These are phyloP conservation scores for Curvularia sp. DNA, from an alignment of 2,329 filamentous ascomycete genomes.

Conservation along the genomic window DNA sequence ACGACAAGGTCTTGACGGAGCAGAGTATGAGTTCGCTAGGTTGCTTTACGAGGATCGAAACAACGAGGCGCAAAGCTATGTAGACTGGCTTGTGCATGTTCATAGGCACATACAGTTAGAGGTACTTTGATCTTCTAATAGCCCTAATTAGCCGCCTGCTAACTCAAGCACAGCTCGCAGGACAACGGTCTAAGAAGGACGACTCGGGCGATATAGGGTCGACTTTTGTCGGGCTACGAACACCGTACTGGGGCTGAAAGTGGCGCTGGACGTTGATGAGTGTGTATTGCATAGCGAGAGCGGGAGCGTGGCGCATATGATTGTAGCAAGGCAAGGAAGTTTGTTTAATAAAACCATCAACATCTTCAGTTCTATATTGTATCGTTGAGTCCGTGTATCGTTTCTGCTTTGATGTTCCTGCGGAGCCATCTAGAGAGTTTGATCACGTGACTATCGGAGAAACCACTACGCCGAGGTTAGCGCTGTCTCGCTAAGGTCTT, in stretches of 20 bases:
- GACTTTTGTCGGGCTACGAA: conserved; percentile 51
- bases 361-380: neutral
- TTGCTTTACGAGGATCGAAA: conserved; percentile 93
- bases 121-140: conserved; percentile 44
- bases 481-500: conserved; percentile 27
- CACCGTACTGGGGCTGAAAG: conserved; percentile 51
- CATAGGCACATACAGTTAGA: conserved; percentile 94
- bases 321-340: conserved; percentile 16
- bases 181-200: conserved; percentile 73
- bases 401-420: neutral
- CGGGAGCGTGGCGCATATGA: conserved; percentile 14
- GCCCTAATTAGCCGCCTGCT: conserved; percentile 9
- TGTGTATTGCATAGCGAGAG: conserved; percentile 42
- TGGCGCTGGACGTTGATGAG: conserved; percentile 6
- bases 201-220: conserved; percentile 54
- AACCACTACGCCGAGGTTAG: conserved; percentile 14
- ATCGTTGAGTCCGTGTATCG: no score
- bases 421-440: neutral
- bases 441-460: conserved; percentile 10
- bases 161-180: conserved; percentile 58
- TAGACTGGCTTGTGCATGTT: conserved; percentile 96
- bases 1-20: conserved; percentile 89
- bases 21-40: conserved; percentile 94
- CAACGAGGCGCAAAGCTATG: conserved; percentile 96
- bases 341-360: conserved; percentile 9